Base-by-base conservation (phyloP, 2,329 filamentous ascomycete genomes). In the Penicillium sp. region DNA sequence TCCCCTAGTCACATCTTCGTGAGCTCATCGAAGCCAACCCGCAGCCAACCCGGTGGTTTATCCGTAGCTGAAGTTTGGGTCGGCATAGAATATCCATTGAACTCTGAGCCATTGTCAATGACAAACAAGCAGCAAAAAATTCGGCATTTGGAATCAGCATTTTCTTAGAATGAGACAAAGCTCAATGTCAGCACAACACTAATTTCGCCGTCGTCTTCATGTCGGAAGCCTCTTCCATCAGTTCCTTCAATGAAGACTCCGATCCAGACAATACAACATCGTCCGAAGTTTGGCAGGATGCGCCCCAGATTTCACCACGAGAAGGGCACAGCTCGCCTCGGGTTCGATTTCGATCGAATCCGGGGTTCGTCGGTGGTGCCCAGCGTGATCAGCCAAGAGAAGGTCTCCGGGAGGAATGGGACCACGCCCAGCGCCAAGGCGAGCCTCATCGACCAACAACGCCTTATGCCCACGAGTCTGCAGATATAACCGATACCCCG, bases 401-500 rank as follows among this genome's bases (percentile, higher is more conserved):
- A 22, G 54, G 58, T 14, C 34, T 32, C 2, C 43, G 48, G 1
- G n/a, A 50, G 3, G 59, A 62, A 45, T 57, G 55, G 47, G 56
- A 60, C 1, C 49, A 43, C 10, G 44, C 57, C 9, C 50, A 59
- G 4, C 45, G 42, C 5, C 29, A 60, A 14, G 54, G 44, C 2
- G 31, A 48, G 27, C 49, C 64, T 1, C 64, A 66, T 54, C 51
- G 31, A 1, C 55, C 63, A 0, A 43, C 54, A 2, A 55, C 53
- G 34, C 64, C 64, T 1, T 67, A 67, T 34, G n/a, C 49, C 2
- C 65, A 68, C 21, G 60, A 60, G 4, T 62, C 69, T 0, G 50
- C 56, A 10, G 69, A 72, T 49, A 64, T 71, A n/a, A 53, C 69
- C 5, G 67, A 70, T 27, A 58, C 56, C 2, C 52, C 54, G 0